These are phyloP conservation scores for Chlorella sp. DNA, from an alignment of 139 green algal species.

Conservation along the genomic window DNA sequence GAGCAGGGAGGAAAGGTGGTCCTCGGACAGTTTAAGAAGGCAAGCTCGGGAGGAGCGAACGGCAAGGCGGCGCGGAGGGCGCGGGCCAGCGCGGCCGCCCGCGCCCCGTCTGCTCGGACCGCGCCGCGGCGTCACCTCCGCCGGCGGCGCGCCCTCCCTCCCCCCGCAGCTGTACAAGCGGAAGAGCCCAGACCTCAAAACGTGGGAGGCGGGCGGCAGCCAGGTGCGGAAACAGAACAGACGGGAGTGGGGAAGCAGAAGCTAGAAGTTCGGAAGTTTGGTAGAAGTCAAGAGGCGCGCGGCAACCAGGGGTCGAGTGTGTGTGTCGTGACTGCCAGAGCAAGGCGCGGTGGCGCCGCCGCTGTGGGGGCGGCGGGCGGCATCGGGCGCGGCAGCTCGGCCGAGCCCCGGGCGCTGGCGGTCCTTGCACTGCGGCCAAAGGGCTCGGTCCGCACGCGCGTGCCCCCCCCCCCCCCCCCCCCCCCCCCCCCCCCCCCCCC, in stretches of 20 bases:
- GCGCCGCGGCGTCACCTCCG: no score
- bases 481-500: no score
- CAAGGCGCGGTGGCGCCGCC: not conserved
- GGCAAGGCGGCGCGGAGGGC: not conserved
- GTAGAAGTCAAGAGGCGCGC: not conserved
- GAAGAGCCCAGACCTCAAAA: not conserved
- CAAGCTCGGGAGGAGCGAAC: not conserved
- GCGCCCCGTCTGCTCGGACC: not conserved
- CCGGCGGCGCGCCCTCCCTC: slow-evolving; percentile 13
- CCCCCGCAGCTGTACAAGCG: slow-evolving; percentile 39
- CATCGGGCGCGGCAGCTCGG: no score
- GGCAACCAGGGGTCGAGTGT: not conserved
- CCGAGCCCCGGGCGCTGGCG: no score
- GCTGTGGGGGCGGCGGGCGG: no score
- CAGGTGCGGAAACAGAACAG: not conserved
- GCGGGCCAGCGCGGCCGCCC: not conserved
- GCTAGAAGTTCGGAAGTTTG: not conserved
- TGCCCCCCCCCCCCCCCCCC: no score
- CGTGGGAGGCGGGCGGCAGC: slow-evolving; percentile 7
- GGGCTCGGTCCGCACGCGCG: no score
- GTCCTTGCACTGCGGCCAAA: no score
- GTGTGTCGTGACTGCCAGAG: not conserved
- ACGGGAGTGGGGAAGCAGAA: not conserved
- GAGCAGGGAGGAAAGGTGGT: not conserved
- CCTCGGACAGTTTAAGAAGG: not conserved